Conservation (phyloP, 495 filamentous ascomycete species). For the Recurvomyces mirabilis region DNA sequence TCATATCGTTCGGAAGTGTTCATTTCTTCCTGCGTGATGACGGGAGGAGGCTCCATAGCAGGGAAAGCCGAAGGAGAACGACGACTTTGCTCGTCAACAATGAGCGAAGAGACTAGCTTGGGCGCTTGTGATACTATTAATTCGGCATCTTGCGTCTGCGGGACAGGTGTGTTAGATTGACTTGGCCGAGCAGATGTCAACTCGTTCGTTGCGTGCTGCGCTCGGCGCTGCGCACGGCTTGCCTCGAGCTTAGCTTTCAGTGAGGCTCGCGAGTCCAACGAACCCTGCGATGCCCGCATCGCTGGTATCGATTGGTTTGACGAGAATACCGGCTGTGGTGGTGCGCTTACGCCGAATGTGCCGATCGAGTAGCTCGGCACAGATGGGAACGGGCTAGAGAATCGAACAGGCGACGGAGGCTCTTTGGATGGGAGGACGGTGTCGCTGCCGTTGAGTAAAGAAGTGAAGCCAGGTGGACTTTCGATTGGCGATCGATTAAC, state of each 20-base stretch:
- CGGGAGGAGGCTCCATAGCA: slow-evolving; percentile 3
- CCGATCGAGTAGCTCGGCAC: slow-evolving; percentile 4
- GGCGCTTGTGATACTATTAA: neutral
- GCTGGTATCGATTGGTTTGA: slow-evolving; percentile 4
- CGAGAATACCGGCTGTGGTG: neutral
- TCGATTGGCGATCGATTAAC: too few relatives aligned
- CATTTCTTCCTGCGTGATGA: slow-evolving; percentile 13
- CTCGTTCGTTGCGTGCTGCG: neutral
- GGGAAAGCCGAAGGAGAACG: slow-evolving; percentile 19
- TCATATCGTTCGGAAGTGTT: slow-evolving; percentile 19
- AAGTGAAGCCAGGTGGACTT: too few relatives aligned
- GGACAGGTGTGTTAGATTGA: neutral
- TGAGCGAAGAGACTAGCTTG: slow-evolving; percentile 6
- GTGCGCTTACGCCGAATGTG: slow-evolving; percentile 8
- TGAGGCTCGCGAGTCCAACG: too few relatives aligned
- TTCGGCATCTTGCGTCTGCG: neutral
- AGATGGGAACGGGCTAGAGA: slow-evolving; percentile 6
- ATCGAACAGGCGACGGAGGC: too few relatives aligned
- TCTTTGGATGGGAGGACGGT: too few relatives aligned
- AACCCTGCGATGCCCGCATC: too few relatives aligned
- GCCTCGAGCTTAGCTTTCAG: slow-evolving; percentile 2
- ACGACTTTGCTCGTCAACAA: neutral
- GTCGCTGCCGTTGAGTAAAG: too few relatives aligned
- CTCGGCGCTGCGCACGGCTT: neutral
- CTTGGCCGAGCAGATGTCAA: neutral